Conservation (phyloP, 306 rosid genomes). For the Senna siamea region DNA sequence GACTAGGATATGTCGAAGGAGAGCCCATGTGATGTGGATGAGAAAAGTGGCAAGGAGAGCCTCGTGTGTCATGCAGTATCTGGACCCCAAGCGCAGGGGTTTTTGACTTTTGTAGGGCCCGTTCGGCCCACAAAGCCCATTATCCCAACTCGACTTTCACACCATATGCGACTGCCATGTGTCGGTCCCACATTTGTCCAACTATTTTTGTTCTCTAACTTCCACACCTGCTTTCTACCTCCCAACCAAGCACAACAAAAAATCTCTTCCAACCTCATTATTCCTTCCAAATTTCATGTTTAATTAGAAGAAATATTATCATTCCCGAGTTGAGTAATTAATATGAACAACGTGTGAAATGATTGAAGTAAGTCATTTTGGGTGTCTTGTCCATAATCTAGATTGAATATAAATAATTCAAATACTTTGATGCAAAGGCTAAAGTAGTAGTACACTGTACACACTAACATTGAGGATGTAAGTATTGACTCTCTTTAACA, state of each 20-base stretch:
- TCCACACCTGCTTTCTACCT: constrained; percentile 43
- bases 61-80: constrained; percentile 24
- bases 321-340: too few species aligned
- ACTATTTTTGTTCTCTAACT: constrained; percentile 27
- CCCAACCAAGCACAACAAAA: constrained; percentile 35
- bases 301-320: too few species aligned
- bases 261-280: not conserved
- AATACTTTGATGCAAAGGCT: too few species aligned
- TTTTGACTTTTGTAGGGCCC: constrained; percentile 41
- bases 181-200: constrained; percentile 48
- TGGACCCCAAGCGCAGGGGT: constrained; percentile 42
- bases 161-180: constrained; percentile 40
- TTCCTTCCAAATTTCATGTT: too few species aligned
- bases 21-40: constrained; percentile 45
- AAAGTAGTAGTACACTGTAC: too few species aligned
- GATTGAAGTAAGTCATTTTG: too few species aligned
- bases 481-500: too few species aligned
- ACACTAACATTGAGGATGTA: too few species aligned
- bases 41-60: constrained; percentile 33
- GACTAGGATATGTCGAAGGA: constrained; percentile 33
- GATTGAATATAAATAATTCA: too few species aligned
- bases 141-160: constrained; percentile 51
- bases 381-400: too few species aligned
- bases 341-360: too few species aligned
- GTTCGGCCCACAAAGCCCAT: constrained; percentile 66